phyloP scores from a whole-genome alignment of 2,329 filamentous ascomycete genomes.

The Penicillium sp. region DNA sequence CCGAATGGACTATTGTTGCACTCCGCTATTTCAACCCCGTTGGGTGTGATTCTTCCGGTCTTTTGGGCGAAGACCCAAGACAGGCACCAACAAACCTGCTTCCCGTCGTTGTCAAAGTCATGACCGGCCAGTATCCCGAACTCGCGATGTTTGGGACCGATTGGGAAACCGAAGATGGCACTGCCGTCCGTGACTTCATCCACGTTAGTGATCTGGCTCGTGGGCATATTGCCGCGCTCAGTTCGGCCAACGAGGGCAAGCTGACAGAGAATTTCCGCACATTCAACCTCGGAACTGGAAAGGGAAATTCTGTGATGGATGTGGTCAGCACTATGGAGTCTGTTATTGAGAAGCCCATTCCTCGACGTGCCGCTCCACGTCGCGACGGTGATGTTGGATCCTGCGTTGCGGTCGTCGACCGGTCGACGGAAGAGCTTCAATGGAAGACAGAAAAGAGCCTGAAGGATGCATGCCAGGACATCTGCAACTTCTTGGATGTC shows the following conservation, averaged over 20 bases:
- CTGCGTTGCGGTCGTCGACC: slow-evolving; percentile 39
- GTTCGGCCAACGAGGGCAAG: slow-evolving; percentile 35
- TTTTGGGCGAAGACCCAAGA: slow-evolving; percentile 64
- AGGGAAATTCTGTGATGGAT: slow-evolving; percentile 41
- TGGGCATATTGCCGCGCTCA: slow-evolving; percentile 62
- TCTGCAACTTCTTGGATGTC: slow-evolving; percentile 40
- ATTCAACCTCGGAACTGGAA: slow-evolving; percentile 44
- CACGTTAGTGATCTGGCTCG: slow-evolving; percentile 65
- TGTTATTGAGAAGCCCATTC: slow-evolving; percentile 37
- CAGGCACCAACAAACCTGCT: slow-evolving; percentile 64
- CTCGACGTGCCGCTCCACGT: slow-evolving; percentile 33
- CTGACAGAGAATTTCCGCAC: slow-evolving; percentile 44
- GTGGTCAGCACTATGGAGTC: slow-evolving; percentile 41
- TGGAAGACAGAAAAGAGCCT: slow-evolving; percentile 43
- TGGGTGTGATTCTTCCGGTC: slow-evolving; percentile 63
- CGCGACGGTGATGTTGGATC: slow-evolving; percentile 42
- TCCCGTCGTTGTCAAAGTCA: slow-evolving; percentile 62
- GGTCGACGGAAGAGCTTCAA: slow-evolving; percentile 56
- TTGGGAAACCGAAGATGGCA: slow-evolving; percentile 66
- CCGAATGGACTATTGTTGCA: slow-evolving; percentile 62
- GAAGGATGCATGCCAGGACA: slow-evolving; percentile 39
- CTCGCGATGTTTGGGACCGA: slow-evolving; percentile 65
- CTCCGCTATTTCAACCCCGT: slow-evolving; percentile 69
- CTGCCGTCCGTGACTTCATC: slow-evolving; percentile 67
- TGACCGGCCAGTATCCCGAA: slow-evolving; percentile 54